A percentile compares a stretch with the other conserved stretches of the same genome.
phyloP scores from a whole-genome alignment of 2,329 filamentous ascomycete genomes.

The Rhytidhysteron rufulum region DNA sequence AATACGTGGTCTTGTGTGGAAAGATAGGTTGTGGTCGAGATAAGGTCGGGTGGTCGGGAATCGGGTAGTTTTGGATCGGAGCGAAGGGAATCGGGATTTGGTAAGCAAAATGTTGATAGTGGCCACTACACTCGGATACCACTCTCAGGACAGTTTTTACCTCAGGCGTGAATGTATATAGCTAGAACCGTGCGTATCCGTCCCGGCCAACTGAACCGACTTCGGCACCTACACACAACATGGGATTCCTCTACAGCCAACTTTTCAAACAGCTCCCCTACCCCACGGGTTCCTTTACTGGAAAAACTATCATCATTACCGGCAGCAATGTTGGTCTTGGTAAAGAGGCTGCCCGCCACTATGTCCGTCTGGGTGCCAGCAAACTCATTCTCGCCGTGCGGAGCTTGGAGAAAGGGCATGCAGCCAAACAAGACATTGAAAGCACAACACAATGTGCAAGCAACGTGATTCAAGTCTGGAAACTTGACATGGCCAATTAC shows the following conservation, averaged over 20 bases:
- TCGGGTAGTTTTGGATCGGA: too few relatives aligned
- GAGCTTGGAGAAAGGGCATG: conserved; percentile 16
- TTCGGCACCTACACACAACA: background rate
- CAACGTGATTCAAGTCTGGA: conserved; percentile 11
- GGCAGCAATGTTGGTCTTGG: conserved; percentile 43
- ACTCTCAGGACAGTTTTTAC: too few relatives aligned
- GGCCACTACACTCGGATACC: too few relatives aligned
- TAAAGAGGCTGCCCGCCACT: conserved; percentile 38
- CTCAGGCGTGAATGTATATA: too few relatives aligned
- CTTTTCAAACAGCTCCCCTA: conserved; percentile 13
- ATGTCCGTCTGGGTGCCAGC: conserved; percentile 28
- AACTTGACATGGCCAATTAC: conserved; percentile 8
- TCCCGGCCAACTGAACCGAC: too few relatives aligned
- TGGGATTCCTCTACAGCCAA: conserved; percentile 6
- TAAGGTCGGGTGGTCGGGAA: too few relatives aligned
- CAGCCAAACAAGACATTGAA: conserved; percentile 13
- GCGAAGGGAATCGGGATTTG: too few relatives aligned
- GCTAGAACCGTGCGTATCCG: too few relatives aligned
- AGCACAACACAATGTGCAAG: conserved; percentile 1
- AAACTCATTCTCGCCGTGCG: conserved; percentile 22
- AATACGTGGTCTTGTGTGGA: too few relatives aligned
- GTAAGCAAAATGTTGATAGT: too few relatives aligned
- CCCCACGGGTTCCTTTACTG: conserved; percentile 16
- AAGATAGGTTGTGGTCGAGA: too few relatives aligned
- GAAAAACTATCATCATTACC: conserved; percentile 36